Evolutionary conservation across 2,329 filamentous ascomycete genomes (phyloP), one percentile per base, ranked within the genome.

Genomic region (Beauveria brongniartii): DNA sequence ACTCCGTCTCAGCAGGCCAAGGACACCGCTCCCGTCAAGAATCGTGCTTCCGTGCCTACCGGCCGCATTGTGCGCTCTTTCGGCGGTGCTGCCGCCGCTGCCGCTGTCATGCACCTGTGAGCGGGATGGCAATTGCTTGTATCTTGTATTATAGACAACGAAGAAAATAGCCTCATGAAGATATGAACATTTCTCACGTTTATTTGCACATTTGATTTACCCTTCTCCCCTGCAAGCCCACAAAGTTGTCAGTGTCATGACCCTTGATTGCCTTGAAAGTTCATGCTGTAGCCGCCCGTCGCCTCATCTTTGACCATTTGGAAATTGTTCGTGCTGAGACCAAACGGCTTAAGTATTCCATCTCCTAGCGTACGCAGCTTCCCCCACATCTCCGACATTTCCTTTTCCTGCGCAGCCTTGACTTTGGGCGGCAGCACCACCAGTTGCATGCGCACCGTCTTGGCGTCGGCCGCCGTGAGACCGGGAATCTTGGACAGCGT

Each of bases 361-460:
- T 99, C 96, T 0, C 94, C 94, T 63, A 99, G 77, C 74, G 90
- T 86, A 71, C 96, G 97, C 68, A 99, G 75, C 77, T 97, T 97
- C 20, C 89, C 90, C 92, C 96, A 96, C 92, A 97, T 97, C 76
- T 99, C 93, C 3, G 83, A 87, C 83, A 94, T 91, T 75, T 99
- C 94, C 67, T 82, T 83, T 69, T 96, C 88, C 75, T 92, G 91
- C 1, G 92, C 92, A 20, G 82, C 83, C 65, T 93, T 90, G 55
- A 91, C 82, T 64, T 82, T 80, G 1, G 81, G 77, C 1, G 91
- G 90, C 44, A 97, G 74, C 24, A 78, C 76, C 16, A 79, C 74
- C 62, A 95, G 77, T 66, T 91, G 88, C 30, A 78, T 74, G 57
- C 84, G 79, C 1, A 95, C 88, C 18, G 88, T 82, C 67, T 81